Evolutionary conservation across 352 stramenopile genomes (phyloP).

Genomic region (Phytophthora nicotianae): DNA sequence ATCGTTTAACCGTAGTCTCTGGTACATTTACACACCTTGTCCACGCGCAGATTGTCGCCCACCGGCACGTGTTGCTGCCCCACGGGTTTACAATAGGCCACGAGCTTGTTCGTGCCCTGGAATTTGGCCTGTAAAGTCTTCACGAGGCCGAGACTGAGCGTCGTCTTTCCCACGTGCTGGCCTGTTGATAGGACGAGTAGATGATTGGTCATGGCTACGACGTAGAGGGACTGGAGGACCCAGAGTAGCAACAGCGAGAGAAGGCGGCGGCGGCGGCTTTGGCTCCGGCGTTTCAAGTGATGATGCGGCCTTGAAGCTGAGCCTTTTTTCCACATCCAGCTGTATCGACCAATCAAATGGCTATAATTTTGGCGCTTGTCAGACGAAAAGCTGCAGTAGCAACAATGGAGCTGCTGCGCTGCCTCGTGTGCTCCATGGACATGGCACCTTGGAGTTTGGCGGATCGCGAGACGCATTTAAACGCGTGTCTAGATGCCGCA

Average conservation of each 20-base stretch:
- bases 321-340: background rate
- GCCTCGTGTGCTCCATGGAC: slow-evolving; percentile 67
- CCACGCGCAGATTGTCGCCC: slow-evolving; percentile 82
- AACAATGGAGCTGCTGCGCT: slow-evolving; percentile 38
- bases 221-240: background rate
- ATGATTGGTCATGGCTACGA: slow-evolving; percentile 61
- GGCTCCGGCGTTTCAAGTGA: slow-evolving; percentile 21
- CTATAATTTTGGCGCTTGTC: slow-evolving; percentile 6
- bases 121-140: slow-evolving; percentile 94
- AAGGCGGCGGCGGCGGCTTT: background rate
- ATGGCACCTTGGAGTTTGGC: slow-evolving; percentile 54
- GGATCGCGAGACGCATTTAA: slow-evolving; percentile 69
- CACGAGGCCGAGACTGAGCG: slow-evolving; percentile 93
- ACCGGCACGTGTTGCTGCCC: slow-evolving; percentile 94
- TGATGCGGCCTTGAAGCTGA: slow-evolving; percentile 20
- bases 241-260: background rate
- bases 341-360: slow-evolving; percentile 8
- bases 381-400: background rate
- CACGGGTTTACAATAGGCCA: slow-evolving; percentile 96
- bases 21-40: slow-evolving; percentile 55
- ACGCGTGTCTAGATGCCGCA: slow-evolving; percentile 68
- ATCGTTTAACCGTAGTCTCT: background rate
- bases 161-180: slow-evolving; percentile 99
- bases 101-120: slow-evolving; percentile 54
- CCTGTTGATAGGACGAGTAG: slow-evolving; percentile 90